Conservation (phyloP, 140 eudicot species). For the Oenanthe javanica region DNA sequence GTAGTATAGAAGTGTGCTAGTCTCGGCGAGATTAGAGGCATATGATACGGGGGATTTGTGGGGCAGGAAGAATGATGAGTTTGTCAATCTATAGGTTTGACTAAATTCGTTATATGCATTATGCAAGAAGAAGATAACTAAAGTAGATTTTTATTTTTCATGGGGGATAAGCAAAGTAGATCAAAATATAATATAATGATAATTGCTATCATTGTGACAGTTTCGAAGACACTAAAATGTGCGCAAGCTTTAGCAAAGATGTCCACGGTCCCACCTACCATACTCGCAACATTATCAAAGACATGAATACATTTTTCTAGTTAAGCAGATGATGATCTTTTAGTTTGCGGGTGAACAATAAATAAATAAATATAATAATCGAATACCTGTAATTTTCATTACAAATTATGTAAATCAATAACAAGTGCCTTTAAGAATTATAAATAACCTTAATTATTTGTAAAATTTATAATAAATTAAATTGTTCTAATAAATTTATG, state of each 20-base stretch:
- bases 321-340: too few relatives aligned
- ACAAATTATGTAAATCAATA: too few relatives aligned
- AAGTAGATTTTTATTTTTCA: background rate
- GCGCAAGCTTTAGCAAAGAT: background rate
- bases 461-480: too few relatives aligned
- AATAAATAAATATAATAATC: too few relatives aligned
- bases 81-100: background rate
- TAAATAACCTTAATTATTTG: too few relatives aligned
- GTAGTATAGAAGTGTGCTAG: background rate
- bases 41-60: conserved; percentile 12
- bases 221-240: background rate
- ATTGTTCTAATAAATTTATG: too few relatives aligned
- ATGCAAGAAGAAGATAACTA: background rate
- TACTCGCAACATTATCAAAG: background rate
- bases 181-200: background rate
- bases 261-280: background rate
- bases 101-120: too few relatives aligned
- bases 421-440: too few relatives aligned
- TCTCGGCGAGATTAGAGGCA: conserved; percentile 44
- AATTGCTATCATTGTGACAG: background rate
- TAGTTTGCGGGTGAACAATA: too few relatives aligned
- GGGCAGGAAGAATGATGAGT: conserved; percentile 18
- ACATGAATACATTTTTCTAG: background rate
- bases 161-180: too few relatives aligned
- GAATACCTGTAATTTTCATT: too few relatives aligned